phyloP scores from a whole-genome alignment of 2,329 filamentous ascomycete genomes.

The Alternaria sp. region DNA sequence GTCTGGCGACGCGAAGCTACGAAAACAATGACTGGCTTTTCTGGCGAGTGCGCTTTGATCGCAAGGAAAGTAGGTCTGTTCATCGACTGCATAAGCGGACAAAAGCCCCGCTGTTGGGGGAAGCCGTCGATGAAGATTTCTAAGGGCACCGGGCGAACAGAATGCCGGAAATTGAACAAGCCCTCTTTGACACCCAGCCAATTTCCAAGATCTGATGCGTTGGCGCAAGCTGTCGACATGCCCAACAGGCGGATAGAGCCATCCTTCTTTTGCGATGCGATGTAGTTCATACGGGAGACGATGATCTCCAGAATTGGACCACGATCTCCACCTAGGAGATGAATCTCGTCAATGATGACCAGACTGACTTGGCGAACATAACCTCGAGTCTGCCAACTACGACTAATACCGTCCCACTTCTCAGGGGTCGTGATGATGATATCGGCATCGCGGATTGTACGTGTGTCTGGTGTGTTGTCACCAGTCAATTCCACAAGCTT shows the following conservation, averaged over 20 bases:
- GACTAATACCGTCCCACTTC: slow-evolving; percentile 99
- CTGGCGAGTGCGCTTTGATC: slow-evolving; percentile 94
- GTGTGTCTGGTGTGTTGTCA: slow-evolving; percentile 97
- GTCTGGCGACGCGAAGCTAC: slow-evolving; percentile 96
- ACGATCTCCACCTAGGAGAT: slow-evolving; percentile 93
- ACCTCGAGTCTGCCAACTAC: slow-evolving; percentile 97
- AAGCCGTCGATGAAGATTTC: slow-evolving; percentile 99
- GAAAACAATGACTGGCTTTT: slow-evolving; percentile 98
- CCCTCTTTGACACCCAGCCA: slow-evolving; percentile 97
- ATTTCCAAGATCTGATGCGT: slow-evolving; percentile 90
- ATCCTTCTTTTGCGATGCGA: slow-evolving; percentile 87
- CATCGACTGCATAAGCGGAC: slow-evolving; percentile 98
- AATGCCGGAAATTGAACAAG: slow-evolving; percentile 96
- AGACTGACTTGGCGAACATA: slow-evolving; percentile 95
- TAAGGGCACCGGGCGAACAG: slow-evolving; percentile 91
- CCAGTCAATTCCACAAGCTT: slow-evolving; percentile 95
- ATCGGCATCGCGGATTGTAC: slow-evolving; percentile 93
- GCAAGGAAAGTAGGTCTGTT: slow-evolving; percentile 96
- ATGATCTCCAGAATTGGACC: slow-evolving; percentile 99
- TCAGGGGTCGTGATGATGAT: slow-evolving; percentile 99
- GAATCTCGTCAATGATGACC: slow-evolving; percentile 98
- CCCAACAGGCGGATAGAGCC: slow-evolving; percentile 87
- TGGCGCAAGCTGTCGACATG: slow-evolving; percentile 99
- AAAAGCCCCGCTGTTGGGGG: slow-evolving; percentile 93
- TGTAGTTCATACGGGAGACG: slow-evolving; percentile 94